Evolutionary conservation across 1,284 basidiomycete species (phyloP).

Genomic region (Naganishia sp.): DNA sequence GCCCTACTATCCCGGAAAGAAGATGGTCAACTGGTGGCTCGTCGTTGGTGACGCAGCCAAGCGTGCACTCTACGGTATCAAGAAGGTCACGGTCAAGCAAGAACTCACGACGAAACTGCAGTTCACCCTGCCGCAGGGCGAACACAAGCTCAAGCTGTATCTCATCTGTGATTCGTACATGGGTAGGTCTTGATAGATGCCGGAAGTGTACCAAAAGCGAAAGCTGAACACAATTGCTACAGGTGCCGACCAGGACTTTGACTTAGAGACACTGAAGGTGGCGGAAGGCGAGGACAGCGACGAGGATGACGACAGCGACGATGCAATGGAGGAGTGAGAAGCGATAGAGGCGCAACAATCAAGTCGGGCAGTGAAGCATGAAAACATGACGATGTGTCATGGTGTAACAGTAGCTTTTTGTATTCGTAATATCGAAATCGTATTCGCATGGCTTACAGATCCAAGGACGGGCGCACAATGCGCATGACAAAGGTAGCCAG

Average conservation of each 20-base stretch:
- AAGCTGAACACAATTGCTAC: not conserved
- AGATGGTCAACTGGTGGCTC: conserved; percentile 96
- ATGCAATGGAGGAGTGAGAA: conserved; percentile 60
- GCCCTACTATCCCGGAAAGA: conserved; percentile 85
- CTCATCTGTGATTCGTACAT: conserved; percentile 91
- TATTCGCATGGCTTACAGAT: too few species aligned
- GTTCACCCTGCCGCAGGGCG: conserved; percentile 80
- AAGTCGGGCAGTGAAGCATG: not conserved
- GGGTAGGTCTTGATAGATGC: conserved; percentile 53
- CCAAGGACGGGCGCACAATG: too few species aligned
- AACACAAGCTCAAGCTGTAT: conserved; percentile 79
- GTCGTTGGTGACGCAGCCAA: conserved; percentile 79
- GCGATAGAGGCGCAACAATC: not conserved
- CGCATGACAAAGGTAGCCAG: too few species aligned
- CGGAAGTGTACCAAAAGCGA: conserved; percentile 1
- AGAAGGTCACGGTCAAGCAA: conserved; percentile 85
- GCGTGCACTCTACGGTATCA: conserved; percentile 82
- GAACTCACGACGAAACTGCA: conserved; percentile 80
- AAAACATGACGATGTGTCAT: conserved; percentile 10
- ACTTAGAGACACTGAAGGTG: conserved; percentile 73
- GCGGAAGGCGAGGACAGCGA: conserved; percentile 81
- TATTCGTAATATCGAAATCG: conserved; percentile 2
- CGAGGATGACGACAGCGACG: conserved; percentile 59
- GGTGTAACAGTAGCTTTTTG: conserved; percentile 14
- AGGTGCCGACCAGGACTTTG: conserved; percentile 81